phyloP scores from a whole-genome alignment of 495 filamentous ascomycete genomes.

The Baudoinia panamericana region DNA sequence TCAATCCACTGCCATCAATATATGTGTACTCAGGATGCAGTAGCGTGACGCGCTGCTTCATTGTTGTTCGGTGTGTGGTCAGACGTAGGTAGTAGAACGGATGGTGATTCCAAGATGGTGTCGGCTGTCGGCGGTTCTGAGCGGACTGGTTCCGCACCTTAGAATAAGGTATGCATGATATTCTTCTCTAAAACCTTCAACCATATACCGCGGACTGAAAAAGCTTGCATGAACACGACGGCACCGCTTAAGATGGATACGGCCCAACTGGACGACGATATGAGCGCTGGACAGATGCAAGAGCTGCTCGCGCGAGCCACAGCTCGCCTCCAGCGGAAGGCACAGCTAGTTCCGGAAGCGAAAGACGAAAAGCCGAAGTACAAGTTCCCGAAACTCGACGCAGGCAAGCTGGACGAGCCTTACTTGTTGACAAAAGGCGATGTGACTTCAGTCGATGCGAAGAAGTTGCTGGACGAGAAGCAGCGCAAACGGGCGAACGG shows the following conservation, averaged over 20 bases:
- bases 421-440: conserved; percentile 38
- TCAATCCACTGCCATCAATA: conserved; percentile 43
- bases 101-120: too few species aligned
- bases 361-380: conserved; percentile 6
- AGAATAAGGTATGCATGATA: too few species aligned
- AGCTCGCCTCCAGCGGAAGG: conserved; percentile 36
- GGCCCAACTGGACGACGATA: conserved; percentile 35
- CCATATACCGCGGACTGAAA: neutral
- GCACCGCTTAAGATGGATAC: neutral
- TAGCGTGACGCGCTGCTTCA: conserved; percentile 81
- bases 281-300: conserved; percentile 48
- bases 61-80: too few species aligned
- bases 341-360: neutral
- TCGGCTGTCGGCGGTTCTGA: too few species aligned
- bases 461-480: conserved; percentile 33
- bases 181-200: too few species aligned
- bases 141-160: too few species aligned
- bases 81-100: too few species aligned
- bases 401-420: conserved; percentile 28
- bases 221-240: neutral
- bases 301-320: conserved; percentile 54
- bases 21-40: conserved; percentile 49
- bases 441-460: conserved; percentile 36
- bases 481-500: conserved; percentile 35
- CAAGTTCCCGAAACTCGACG: conserved; percentile 34